Conservation (phyloP, 345 rosid genomes). For the Sapria himalayana region DNA sequence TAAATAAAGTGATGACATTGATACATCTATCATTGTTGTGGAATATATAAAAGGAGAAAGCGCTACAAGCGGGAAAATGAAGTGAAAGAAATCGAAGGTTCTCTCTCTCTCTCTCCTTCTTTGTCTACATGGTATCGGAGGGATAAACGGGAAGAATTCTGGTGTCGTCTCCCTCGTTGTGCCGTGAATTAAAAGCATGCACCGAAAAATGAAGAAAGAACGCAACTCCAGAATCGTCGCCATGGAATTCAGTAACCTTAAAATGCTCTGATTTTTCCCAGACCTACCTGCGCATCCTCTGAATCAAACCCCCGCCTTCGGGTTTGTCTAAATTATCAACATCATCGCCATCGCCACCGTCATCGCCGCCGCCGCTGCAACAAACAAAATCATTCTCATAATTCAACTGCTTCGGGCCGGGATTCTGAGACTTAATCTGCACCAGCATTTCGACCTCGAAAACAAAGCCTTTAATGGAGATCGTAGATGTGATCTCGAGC, state of each 20-base stretch:
- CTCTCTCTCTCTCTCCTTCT: too few species aligned
- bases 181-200: slow-evolving; percentile 23
- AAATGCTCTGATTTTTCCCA: slow-evolving; percentile 13
- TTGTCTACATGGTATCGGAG: too few species aligned
- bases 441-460: slow-evolving; percentile 52
- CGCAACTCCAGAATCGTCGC: slow-evolving; percentile 46
- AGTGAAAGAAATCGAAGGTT: too few species aligned
- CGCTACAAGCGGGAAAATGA: too few species aligned
- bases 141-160: slow-evolving; percentile 91
- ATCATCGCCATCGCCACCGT: slow-evolving; percentile 13
- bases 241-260: slow-evolving; percentile 26
- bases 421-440: slow-evolving; percentile 36
- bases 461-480: slow-evolving; percentile 31
- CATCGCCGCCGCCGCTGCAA: too few species aligned
- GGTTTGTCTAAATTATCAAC: slow-evolving; percentile 16
- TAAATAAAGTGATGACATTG: too few species aligned
- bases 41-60: too few species aligned
- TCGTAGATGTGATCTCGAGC: slow-evolving; percentile 38
- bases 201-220: slow-evolving; percentile 79
- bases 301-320: slow-evolving; percentile 19
- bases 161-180: slow-evolving; percentile 52
- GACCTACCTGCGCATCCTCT: slow-evolving; percentile 20
- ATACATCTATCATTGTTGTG: too few species aligned
- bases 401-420: slow-evolving; percentile 11
- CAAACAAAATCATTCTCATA: slow-evolving; percentile 19